Evolutionary conservation across 306 rosid genomes (phyloP).

Genomic region (Bauhinia variegata): DNA sequence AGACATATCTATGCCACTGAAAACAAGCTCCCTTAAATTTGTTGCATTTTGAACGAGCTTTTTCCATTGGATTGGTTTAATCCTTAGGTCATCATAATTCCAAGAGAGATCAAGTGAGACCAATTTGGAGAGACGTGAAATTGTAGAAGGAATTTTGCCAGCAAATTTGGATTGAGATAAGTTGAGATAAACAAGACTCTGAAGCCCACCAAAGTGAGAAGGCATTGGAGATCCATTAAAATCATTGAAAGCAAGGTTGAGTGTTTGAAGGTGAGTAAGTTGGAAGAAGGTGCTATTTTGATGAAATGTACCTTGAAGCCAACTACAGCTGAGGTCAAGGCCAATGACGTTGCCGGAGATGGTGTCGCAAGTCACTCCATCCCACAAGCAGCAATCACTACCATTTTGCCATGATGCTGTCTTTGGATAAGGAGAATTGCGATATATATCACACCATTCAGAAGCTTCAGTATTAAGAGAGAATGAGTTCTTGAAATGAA

Average conservation of each 20-base stretch:
- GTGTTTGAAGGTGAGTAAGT: constrained; percentile 17
- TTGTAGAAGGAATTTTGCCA: constrained; percentile 31
- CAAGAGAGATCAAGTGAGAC: constrained; percentile 28
- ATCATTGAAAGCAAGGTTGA: constrained; percentile 30
- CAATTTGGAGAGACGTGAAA: constrained; percentile 42
- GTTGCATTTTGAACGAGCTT: constrained; percentile 28
- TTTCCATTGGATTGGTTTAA: background rate
- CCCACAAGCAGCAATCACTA: constrained; percentile 34
- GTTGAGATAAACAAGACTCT: constrained; percentile 19
- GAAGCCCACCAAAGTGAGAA: constrained; percentile 22
- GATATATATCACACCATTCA: fast-evolving
- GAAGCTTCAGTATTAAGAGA: background rate
- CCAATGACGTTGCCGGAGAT: constrained; percentile 14
- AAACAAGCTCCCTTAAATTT: constrained; percentile 5
- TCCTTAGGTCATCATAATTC: background rate
- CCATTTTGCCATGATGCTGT: constrained; percentile 24
- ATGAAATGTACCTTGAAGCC: constrained; percentile 19
- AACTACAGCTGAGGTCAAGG: constrained; percentile 21
- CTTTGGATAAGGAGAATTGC: constrained; percentile 7
- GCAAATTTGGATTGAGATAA: fast-evolving
- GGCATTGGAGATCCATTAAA: constrained; percentile 15
- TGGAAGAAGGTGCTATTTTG: constrained; percentile 27
- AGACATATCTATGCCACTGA: background rate
- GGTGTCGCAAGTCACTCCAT: constrained; percentile 15
- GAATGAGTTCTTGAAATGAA: constrained; percentile 7